phyloP scores from a whole-genome alignment of 495 filamentous ascomycete species.

The Aspergillus nidulans region DNA sequence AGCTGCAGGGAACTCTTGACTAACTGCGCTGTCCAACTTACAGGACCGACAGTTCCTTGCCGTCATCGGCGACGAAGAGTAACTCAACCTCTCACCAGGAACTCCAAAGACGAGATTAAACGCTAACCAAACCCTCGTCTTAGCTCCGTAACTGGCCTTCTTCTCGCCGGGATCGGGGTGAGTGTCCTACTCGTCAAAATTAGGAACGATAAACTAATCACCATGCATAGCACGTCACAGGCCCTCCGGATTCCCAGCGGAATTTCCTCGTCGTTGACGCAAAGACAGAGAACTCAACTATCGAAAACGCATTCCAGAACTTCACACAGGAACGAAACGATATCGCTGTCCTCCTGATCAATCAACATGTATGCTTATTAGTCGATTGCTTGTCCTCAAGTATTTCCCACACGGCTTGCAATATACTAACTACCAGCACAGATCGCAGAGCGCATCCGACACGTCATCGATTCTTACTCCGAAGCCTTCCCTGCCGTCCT shows the following conservation, averaged over 20 bases:
- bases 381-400: neutral
- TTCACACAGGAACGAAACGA: constrained; percentile 90
- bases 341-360: constrained; percentile 93
- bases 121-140: constrained; percentile 28
- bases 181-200: constrained; percentile 25
- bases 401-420: neutral
- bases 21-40: constrained; percentile 6
- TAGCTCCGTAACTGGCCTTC: constrained; percentile 92
- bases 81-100: constrained; percentile 12
- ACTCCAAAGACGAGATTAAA: neutral
- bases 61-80: constrained; percentile 96
- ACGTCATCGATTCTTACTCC: constrained; percentile 54
- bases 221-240: constrained; percentile 61
- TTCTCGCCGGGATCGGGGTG: constrained; percentile 94
- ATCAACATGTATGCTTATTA: constrained; percentile 79
- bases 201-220: neutral
- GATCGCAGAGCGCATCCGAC: constrained; percentile 91
- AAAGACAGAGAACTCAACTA: constrained; percentile 82
- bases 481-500: constrained; percentile 60
- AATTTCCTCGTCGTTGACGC: constrained; percentile 95
- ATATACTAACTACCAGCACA: constrained; percentile 28
- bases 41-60: constrained; percentile 93
- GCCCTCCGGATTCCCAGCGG: constrained; percentile 78
- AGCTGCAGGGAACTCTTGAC: neutral
- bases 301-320: constrained; percentile 85